These are phyloP conservation scores for Candida oleophila DNA, from an alignment of 805 yeast genomes.

Conservation along the genomic window DNA sequence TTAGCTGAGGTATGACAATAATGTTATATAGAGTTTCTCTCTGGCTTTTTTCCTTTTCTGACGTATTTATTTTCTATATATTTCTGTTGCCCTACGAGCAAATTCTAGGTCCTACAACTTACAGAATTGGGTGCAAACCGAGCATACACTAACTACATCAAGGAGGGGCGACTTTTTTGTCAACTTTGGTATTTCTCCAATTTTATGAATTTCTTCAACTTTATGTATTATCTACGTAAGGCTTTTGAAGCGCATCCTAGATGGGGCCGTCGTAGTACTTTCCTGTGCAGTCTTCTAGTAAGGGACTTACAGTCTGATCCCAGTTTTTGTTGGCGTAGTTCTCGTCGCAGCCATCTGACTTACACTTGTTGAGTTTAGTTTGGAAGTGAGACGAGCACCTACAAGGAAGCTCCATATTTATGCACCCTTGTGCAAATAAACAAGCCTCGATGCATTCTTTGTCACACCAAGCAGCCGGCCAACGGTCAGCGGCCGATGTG, in stretches of 20 bases:
- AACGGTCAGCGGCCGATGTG: conserved; percentile 9
- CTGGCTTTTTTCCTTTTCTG: no score
- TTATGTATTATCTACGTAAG: background rate
- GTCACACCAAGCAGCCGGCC: conserved; percentile 17
- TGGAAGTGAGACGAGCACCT: conserved; percentile 9
- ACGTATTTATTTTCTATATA: no score
- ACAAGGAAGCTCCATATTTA: conserved; percentile 4
- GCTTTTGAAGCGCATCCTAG: background rate
- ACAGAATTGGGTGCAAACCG: no score
- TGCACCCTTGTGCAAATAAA: conserved; percentile 14
- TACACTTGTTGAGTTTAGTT: conserved; percentile 7
- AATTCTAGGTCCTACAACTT: no score
- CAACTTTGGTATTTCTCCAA: no score
- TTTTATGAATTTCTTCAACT: no score
- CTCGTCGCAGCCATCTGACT: conserved; percentile 9
- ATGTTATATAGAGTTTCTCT: no score
- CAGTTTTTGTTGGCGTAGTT: conserved; percentile 9
- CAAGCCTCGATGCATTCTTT: conserved; percentile 15
- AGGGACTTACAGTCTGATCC: conserved; percentile 7
- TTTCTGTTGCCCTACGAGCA: no score
- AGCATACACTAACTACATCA: no score
- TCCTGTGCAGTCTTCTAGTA: conserved; percentile 7
- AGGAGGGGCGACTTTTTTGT: no score
- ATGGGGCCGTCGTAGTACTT: conserved; percentile 7
- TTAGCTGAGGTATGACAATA: no score